phyloP scores from a whole-genome alignment of 2,329 filamentous ascomycete species.

The Alternaria novae-zelandiae region DNA sequence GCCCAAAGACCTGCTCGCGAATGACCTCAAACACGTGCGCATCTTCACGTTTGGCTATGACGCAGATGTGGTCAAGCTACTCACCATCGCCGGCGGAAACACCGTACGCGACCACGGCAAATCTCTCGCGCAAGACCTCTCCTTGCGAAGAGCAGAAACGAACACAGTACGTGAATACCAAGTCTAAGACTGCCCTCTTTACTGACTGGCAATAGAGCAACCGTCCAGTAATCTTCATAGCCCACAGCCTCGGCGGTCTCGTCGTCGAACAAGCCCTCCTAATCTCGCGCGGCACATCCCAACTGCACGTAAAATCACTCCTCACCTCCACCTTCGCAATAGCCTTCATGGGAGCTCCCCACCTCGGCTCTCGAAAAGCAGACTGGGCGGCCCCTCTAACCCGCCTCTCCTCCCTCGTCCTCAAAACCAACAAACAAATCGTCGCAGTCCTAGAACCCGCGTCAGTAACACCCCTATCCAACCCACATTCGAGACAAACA shows the following conservation, averaged over 20 bases:
- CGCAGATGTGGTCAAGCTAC: neutral
- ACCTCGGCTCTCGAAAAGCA: neutral
- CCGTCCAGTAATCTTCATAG: neutral
- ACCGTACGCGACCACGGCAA: neutral
- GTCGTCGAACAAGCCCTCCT: neutral
- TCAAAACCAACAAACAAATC: rapidly evolving
- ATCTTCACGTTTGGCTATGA: neutral
- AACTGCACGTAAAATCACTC: neutral
- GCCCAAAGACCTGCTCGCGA: neutral
- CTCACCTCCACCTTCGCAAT: neutral
- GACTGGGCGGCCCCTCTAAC: neutral
- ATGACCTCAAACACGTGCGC: neutral
- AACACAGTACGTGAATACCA: neutral
- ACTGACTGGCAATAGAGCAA: neutral
- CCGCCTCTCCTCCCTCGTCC: neutral
- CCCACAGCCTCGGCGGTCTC: neutral
- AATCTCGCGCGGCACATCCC: neutral
- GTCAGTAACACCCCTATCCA: no score
- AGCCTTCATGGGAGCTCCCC: neutral
- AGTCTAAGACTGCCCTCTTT: neutral
- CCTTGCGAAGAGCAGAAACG: neutral
- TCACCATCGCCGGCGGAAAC: neutral
- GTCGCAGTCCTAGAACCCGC: neutral
- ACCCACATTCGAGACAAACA: no score
- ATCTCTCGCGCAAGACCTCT: neutral